These are phyloP conservation scores for Talaromyces sp. DNA, from an alignment of 2,329 filamentous ascomycete genomes.

Conservation along the genomic window DNA sequence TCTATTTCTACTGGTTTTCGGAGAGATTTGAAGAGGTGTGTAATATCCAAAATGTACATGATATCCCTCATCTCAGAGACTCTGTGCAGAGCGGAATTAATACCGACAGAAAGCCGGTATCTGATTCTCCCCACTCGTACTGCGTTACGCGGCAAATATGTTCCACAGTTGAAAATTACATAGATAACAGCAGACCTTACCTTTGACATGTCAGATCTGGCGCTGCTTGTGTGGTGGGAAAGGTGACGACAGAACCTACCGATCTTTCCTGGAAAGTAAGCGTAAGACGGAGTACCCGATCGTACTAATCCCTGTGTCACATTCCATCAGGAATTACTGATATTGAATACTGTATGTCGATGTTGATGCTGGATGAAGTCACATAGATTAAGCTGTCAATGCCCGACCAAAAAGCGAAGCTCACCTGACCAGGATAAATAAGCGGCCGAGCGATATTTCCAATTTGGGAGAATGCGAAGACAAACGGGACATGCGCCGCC, in stretches of 20 bases:
- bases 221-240: neutral
- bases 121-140: neutral
- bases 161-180: neutral
- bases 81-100: neutral
- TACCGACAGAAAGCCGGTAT: neutral
- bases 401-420: neutral
- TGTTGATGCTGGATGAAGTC: neutral
- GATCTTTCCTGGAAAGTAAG: neutral
- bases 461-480: neutral
- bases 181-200: neutral
- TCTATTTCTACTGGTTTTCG: neutral
- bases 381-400: neutral
- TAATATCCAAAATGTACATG: neutral
- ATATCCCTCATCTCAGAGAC: neutral
- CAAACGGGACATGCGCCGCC: neutral
- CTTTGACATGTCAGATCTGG: neutral
- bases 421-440: neutral
- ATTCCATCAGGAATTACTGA: neutral
- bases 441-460: neutral
- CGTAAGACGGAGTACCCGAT: neutral
- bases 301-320: neutral
- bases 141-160: neutral
- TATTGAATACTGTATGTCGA: neutral
- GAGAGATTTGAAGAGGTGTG: neutral
- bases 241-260: neutral